Percentiles rank a stretch among this genome's conserved stretches.
Conservation (phyloP, 345 rosid species). For the Carallia brachiata region DNA sequence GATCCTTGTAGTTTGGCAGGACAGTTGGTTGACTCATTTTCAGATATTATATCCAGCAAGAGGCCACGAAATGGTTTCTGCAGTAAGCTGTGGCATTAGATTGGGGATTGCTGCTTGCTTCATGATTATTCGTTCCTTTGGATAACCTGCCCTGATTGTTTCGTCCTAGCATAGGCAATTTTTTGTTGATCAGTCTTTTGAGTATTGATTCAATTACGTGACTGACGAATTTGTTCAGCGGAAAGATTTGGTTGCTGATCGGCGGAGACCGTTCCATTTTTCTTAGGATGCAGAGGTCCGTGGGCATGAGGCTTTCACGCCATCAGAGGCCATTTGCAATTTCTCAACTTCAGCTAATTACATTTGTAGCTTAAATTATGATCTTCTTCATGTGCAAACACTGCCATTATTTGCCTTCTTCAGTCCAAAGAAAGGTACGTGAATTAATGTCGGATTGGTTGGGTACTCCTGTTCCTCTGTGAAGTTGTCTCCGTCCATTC, state of each 20-base stretch:
- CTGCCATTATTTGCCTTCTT: slow-evolving; percentile 26
- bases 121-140: slow-evolving; percentile 27
- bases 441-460: slow-evolving; percentile 14
- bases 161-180: slow-evolving; percentile 37
- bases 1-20: slow-evolving; percentile 92
- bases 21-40: slow-evolving; percentile 80
- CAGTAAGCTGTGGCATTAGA: slow-evolving; percentile 58
- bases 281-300: slow-evolving; percentile 5
- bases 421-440: slow-evolving; percentile 31
- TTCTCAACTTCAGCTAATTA: slow-evolving; percentile 11
- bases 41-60: slow-evolving; percentile 73
- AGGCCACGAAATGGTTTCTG: slow-evolving; percentile 66
- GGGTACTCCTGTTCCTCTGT: background rate
- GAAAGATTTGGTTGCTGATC: slow-evolving; percentile 31
- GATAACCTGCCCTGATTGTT: slow-evolving; percentile 31
- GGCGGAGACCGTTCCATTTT: slow-evolving; percentile 19
- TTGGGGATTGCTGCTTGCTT: slow-evolving; percentile 27
- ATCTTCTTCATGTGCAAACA: slow-evolving; percentile 8
- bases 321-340: slow-evolving; percentile 6
- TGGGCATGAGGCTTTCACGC: slow-evolving; percentile 4
- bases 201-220: slow-evolving; percentile 30
- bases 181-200: slow-evolving; percentile 27
- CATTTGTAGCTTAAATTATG: slow-evolving; percentile 15
- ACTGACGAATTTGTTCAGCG: slow-evolving; percentile 31
- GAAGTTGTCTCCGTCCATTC: background rate